A percentile compares a stretch with the other conserved stretches of the same genome.
phyloP scores from a whole-genome alignment of 2,329 filamentous ascomycete species.

The Ophiostoma angusticollis region DNA sequence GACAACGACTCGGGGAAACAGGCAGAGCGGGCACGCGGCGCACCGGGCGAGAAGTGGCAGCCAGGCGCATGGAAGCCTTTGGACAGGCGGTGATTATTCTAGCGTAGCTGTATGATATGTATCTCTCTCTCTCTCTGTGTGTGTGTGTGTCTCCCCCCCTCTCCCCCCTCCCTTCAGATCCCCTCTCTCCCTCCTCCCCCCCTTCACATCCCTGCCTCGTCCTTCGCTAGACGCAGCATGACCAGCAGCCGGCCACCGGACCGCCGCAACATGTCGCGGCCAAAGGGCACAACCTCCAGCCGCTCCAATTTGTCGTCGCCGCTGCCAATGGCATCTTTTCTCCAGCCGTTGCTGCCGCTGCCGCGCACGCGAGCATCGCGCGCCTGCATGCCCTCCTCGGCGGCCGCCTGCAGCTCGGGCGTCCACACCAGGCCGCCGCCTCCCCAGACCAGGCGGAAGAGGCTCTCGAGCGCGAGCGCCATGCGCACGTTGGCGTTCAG shows the following conservation, averaged over 20 bases:
- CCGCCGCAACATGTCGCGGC: constrained; percentile 29
- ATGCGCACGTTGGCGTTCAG: constrained; percentile 61
- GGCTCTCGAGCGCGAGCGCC: constrained; percentile 52
- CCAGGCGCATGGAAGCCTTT: constrained; percentile 44
- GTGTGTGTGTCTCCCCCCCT: no score
- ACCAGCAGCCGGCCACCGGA: constrained; percentile 31
- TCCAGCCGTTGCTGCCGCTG: not conserved
- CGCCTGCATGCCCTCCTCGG: constrained; percentile 34
- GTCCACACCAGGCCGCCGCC: constrained; percentile 23
- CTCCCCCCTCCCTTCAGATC: not conserved
- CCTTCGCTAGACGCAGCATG: constrained; percentile 25
- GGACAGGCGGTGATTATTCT: constrained; percentile 19
- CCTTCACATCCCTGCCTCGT: constrained; percentile 9
- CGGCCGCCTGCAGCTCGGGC: constrained; percentile 25
- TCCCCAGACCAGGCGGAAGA: constrained; percentile 41
- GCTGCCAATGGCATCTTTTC: not conserved
- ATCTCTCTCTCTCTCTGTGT: not conserved
- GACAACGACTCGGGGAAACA: constrained; percentile 42
- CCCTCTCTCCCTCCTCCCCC: not conserved
- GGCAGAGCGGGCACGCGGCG: constrained; percentile 28
- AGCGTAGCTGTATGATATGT: not conserved
- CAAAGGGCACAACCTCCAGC: constrained; percentile 25
- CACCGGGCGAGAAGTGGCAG: constrained; percentile 54
- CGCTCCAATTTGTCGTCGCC: constrained; percentile 23
- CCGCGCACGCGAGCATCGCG: constrained; percentile 32